Conservation (phyloP, 2,329 filamentous ascomycete species). For the Pseudocercospora musae region DNA sequence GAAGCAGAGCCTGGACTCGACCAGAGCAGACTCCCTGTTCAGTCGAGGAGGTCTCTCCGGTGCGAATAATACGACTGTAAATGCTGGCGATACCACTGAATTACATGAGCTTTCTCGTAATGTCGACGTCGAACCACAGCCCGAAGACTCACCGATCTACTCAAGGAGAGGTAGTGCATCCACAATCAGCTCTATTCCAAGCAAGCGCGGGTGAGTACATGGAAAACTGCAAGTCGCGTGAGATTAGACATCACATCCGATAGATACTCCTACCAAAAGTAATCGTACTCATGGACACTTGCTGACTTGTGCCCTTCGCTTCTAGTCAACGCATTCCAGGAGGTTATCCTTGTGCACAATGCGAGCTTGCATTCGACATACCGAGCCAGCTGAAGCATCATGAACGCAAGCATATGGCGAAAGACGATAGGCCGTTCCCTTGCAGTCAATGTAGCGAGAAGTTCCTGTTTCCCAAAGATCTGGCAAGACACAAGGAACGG, state of each 20-base stretch:
- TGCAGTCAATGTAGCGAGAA: neutral
- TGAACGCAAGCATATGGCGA: neutral
- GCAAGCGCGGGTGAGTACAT: neutral
- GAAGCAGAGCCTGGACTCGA: neutral
- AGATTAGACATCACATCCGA: neutral
- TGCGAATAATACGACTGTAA: neutral
- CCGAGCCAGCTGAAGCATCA: neutral
- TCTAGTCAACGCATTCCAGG: neutral
- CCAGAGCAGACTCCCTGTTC: neutral
- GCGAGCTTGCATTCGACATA: neutral
- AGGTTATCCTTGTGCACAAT: neutral
- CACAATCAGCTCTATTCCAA: neutral
- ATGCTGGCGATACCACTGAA: neutral
- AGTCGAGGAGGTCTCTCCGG: neutral
- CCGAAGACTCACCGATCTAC: neutral
- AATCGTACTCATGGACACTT: neutral
- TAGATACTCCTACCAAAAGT: neutral
- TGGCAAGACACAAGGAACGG: neutral
- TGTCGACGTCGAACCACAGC: neutral
- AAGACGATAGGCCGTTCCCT: neutral
- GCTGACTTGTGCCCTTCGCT: neutral
- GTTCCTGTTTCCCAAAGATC: neutral
- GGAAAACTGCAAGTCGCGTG: neutral
- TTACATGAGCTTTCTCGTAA: neutral
- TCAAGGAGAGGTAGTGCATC: neutral